Conservation (phyloP, 2,329 filamentous ascomycete species). For the Gyromitra esculenta region DNA sequence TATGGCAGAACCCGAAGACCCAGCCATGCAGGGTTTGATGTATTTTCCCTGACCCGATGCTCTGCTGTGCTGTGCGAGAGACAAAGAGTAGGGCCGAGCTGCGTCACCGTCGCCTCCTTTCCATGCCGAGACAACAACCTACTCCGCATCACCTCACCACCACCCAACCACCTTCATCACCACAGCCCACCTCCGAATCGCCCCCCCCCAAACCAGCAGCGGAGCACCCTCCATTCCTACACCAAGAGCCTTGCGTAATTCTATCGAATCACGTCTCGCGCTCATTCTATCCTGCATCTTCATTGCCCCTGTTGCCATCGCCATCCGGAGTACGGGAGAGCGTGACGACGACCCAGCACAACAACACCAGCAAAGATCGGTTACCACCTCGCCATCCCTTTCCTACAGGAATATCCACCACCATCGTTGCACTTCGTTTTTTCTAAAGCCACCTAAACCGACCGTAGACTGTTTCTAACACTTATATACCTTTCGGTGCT, state of each 20-base stretch:
- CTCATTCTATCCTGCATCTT: slow-evolving; percentile 43
- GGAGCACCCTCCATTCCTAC: slow-evolving; percentile 38
- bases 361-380: slow-evolving; percentile 42
- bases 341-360: slow-evolving; percentile 50
- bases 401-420: slow-evolving; percentile 18
- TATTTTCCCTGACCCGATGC: slow-evolving; percentile 33
- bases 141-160: slow-evolving; percentile 49
- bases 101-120: slow-evolving; percentile 50
- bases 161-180: slow-evolving; percentile 36
- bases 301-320: slow-evolving; percentile 53
- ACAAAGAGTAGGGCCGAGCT: slow-evolving; percentile 32
- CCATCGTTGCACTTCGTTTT: slow-evolving; percentile 30
- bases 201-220: slow-evolving; percentile 22
- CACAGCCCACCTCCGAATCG: slow-evolving; percentile 42
- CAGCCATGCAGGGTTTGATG: slow-evolving; percentile 24
- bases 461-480: slow-evolving; percentile 8
- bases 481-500: slow-evolving; percentile 15
- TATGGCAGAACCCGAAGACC: slow-evolving; percentile 7
- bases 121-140: slow-evolving; percentile 44
- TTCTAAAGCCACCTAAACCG: slow-evolving; percentile 16
- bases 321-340: slow-evolving; percentile 32
- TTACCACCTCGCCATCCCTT: slow-evolving; percentile 30
- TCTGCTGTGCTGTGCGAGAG: not conserved
- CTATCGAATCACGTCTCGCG: slow-evolving; percentile 39
- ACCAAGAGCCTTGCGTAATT: slow-evolving; percentile 30